A percentile compares a stretch with the other conserved stretches of the same genome.
phyloP scores from a whole-genome alignment of 129 eudicot genomes.

The Chrysanthemum makinoi region DNA sequence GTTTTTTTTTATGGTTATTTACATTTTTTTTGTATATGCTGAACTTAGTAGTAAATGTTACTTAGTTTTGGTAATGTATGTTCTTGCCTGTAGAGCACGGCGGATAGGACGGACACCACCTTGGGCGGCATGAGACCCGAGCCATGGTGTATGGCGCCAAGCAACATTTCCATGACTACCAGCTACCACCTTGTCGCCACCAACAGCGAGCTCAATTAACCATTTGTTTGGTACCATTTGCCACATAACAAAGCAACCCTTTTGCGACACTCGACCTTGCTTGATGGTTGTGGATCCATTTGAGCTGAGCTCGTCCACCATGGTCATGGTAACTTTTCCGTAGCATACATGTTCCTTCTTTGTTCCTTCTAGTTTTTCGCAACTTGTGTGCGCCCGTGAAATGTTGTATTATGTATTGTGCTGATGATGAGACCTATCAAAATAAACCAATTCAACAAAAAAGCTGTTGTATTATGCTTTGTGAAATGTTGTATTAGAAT shows the following conservation, averaged over 20 bases:
- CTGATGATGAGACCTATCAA: conserved; percentile 78
- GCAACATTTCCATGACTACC: conserved; percentile 96
- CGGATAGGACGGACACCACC: conserved; percentile 97
- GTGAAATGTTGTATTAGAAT: neutral
- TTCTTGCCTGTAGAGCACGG: conserved; percentile 82
- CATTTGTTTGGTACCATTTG: conserved; percentile 93
- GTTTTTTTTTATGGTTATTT: neutral
- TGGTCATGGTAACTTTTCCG: conserved; percentile 86
- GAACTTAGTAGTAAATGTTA: conserved; percentile 5
- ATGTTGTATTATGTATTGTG: conserved; percentile 92
- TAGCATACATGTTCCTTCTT: conserved; percentile 77
- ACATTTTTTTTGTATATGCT: neutral
- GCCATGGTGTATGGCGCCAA: conserved; percentile 99
- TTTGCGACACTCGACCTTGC: conserved; percentile 40
- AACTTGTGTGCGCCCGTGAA: conserved; percentile 90
- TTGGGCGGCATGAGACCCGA: conserved; percentile 89
- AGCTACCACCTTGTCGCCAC: conserved; percentile 81
- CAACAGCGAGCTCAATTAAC: conserved; percentile 86
- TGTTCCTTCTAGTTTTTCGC: conserved; percentile 73
- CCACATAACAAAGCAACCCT: conserved; percentile 97
- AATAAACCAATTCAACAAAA: neutral
- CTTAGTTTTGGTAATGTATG: conserved; percentile 12
- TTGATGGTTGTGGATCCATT: conserved; percentile 36
- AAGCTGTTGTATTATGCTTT: neutral
- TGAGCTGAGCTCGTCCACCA: conserved; percentile 73